Base-by-base conservation (phyloP, 225 moss, liverwort and hornwort genomes). In the Physcomitrium patens region DNA sequence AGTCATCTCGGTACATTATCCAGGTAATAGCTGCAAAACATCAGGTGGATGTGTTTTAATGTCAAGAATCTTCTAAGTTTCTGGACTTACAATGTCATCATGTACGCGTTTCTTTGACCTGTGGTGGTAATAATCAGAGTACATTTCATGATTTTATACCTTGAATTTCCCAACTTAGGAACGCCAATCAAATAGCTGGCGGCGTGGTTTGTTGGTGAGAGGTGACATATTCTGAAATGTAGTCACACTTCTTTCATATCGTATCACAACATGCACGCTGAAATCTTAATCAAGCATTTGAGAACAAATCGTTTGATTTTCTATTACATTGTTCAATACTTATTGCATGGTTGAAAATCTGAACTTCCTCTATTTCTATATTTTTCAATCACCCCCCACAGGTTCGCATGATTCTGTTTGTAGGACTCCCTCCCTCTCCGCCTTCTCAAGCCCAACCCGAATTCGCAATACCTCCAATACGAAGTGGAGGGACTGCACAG, bases 1-100 rank as follows among this genome's bases (percentile, higher is more conserved):
- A 42, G 87, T 94, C 65, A 78, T 89, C 52, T 86, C 79, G 55
- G 89, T 94, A 52, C 84, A 19, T 20, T 92, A 91, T 78, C 94
- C 92, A 80, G 94, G 94, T 77, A 89, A 72, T 28, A 61, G 61
- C 66, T 60, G 70, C 56, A 50, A 17, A 67, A 54, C 67, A 58
- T 65, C 48, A 27, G 48, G 5, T 69, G 28, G 23, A 18, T 44
- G 23, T 31, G 68, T 27, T 55, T 53, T 31, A 5, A 53, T 42
- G 69, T 63, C 56, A 60, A 22, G 48, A 69, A 16, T 52, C 42
- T 12, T n/a, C 43, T 2, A 16, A 26, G 28, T 26, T 78, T 63
- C 8, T 47, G 5, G 46, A 54, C 46, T 20, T 11, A 46, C 28
- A 2, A 7, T 44, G 8, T 2, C 41, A 23, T 51, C 4, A 43